phyloP scores from a whole-genome alignment of 306 rosid species.

The Fragaria vesca region DNA sequence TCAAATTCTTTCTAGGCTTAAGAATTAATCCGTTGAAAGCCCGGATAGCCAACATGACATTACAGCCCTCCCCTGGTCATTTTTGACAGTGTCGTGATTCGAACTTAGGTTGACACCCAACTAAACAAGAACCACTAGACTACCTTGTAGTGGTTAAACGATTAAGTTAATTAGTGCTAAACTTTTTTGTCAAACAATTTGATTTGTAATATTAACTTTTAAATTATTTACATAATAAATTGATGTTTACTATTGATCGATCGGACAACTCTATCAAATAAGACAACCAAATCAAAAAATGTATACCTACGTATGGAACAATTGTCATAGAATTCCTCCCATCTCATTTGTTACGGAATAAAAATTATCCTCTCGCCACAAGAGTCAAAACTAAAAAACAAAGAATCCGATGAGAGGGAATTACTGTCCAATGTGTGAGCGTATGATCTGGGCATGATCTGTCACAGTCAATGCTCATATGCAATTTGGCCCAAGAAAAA shows the following conservation, averaged over 20 bases:
- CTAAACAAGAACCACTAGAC: no score
- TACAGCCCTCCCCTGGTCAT: no score
- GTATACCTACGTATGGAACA: background rate
- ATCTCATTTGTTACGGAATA: background rate
- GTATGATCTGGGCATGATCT: conserved; percentile 1
- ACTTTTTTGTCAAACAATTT: no score
- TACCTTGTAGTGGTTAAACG: no score
- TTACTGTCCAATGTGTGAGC: background rate
- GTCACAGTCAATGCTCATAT: background rate
- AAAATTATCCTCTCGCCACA: background rate
- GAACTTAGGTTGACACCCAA: no score
- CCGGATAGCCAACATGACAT: no score
- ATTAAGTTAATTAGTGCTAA: no score
- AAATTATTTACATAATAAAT: no score
- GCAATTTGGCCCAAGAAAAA: background rate
- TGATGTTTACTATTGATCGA: background rate
- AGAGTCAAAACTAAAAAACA: background rate
- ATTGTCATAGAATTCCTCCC: background rate
- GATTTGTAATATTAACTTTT: no score
- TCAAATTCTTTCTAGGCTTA: no score
- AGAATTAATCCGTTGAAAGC: no score
- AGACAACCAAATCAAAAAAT: background rate
- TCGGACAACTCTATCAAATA: background rate
- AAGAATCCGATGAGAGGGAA: background rate
- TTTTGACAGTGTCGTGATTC: no score